Evolutionary conservation across 257 asterid genomes (phyloP), one percentile per base, ranked within the genome.

Genomic region (Rubia yunnanensis): DNA sequence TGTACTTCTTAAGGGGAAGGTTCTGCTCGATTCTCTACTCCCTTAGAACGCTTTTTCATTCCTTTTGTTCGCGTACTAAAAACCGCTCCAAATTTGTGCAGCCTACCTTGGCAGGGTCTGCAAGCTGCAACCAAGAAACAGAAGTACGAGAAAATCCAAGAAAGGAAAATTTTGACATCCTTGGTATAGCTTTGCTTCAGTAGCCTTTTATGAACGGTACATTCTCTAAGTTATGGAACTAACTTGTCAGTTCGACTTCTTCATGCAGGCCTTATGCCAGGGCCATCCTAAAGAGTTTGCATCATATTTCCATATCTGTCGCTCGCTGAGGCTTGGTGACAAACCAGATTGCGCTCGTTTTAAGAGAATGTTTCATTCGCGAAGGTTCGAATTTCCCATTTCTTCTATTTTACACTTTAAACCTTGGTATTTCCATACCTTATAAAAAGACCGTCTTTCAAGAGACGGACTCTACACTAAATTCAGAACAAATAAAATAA

Each of bases 21-120:
- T 88, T 75, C 22, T 13, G 3, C 18, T 44, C 52, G 10, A 13
- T 68, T 44, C 27, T 31, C 30, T 66, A 35, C 10, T 36, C 36
- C 27, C 32, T 57, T 13, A 59, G n/a, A 34, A 7, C 60, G 5
- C 46, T 10, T 44, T 55, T 35, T 67, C 0, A 46, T 66, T 60
- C 41, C 48, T 32, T 65, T 41, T 57, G 8, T 36, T 30, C 38
- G 69, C 44, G 6, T 72, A 73, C 70, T 85, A 53, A 79, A 65
- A 79, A 65, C 55, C 35, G 63, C 49, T 58, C 70, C 73, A 57
- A 70, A 72, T 73, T 72, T 36, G 22, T 55, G 68, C 38, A 88
- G 96, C 77, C 94, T 91, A 79, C 98, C 96, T 26, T 88, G 96
- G 96, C 96, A 91, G 84, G 98, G 96, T 65, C 82, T 91, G 79